A percentile compares a stretch with the other conserved stretches of the same genome.
Evolutionary conservation across 2,329 filamentous ascomycete species (phyloP).

Genomic region (Colletotrichum falcatum): DNA sequence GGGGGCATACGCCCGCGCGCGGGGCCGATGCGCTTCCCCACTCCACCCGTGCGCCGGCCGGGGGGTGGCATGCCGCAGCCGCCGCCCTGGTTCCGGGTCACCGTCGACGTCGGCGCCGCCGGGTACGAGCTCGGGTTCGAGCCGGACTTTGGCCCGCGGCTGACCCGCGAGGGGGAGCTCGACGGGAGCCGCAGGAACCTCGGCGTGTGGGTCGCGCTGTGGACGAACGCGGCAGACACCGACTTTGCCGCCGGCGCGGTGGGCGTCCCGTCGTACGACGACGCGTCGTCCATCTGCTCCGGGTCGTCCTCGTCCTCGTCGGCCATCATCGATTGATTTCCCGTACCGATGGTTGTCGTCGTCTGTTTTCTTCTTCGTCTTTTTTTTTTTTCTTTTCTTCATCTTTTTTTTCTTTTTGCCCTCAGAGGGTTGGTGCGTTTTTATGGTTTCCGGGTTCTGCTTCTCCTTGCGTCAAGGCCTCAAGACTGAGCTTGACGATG

Average conservation of each 20-base stretch:
- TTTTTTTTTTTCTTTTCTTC: no score
- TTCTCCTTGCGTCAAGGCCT: background rate
- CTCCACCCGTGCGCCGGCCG: background rate
- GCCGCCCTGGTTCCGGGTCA: background rate
- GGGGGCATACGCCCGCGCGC: background rate
- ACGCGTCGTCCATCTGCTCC: slow-evolving; percentile 3
- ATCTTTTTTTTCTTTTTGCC: no score
- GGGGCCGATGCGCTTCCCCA: background rate
- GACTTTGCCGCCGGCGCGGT: slow-evolving; percentile 22
- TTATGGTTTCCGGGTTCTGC: background rate
- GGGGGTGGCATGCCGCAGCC: background rate
- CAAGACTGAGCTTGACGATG: no score
- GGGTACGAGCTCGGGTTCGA: slow-evolving; percentile 15
- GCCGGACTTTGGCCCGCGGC: slow-evolving; percentile 12
- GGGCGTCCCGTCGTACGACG: slow-evolving; percentile 26
- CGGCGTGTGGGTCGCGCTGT: slow-evolving; percentile 22
- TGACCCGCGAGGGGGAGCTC: slow-evolving; percentile 24
- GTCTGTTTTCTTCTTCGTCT: background rate
- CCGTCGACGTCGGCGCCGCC: background rate
- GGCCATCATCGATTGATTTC: slow-evolving; percentile 8
- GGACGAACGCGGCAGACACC: slow-evolving; percentile 32
- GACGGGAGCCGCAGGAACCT: slow-evolving; percentile 22
- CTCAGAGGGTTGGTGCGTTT: background rate
- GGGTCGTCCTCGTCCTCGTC: slow-evolving; percentile 8
- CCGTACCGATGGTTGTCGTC: background rate